Evolutionary conservation across 2,329 filamentous ascomycete genomes (phyloP).

Genomic region (Fusarium sp.): DNA sequence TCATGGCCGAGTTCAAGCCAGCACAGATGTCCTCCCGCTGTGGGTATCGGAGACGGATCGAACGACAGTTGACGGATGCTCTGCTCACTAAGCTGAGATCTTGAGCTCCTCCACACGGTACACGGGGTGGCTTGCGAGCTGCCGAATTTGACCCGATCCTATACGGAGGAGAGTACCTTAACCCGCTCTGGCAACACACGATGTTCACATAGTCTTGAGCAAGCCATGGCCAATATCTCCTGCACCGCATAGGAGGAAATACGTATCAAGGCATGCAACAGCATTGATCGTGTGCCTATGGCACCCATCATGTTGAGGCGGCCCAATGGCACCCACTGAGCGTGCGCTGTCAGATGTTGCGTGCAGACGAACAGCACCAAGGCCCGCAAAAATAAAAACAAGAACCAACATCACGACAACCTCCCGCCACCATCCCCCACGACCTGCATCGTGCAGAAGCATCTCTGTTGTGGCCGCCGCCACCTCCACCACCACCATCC

Average conservation of each 20-base stretch:
- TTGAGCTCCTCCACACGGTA: conserved; percentile 13
- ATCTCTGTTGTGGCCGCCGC: background rate
- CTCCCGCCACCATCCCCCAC: conserved; percentile 16
- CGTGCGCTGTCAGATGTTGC: conserved; percentile 16
- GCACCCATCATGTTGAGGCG: conserved; percentile 16
- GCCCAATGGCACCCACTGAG: conserved; percentile 31
- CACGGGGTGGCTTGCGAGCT: conserved; percentile 7
- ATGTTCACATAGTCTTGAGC: conserved; percentile 3
- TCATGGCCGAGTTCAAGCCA: conserved; percentile 11
- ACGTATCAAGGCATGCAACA: background rate
- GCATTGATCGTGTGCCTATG: conserved; percentile 26
- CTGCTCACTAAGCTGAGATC: conserved; percentile 2
- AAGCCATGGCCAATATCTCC: conserved; percentile 8
- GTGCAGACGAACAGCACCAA: conserved; percentile 29
- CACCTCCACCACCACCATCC: background rate
- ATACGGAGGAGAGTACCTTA: background rate
- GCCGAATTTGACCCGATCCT: background rate
- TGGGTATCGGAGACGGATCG: conserved; percentile 22
- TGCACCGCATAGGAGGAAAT: background rate
- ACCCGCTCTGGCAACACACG: conserved; percentile 6
- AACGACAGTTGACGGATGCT: background rate
- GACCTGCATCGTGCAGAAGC: conserved; percentile 17
- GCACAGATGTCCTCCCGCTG: conserved; percentile 14
- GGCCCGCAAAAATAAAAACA: conserved; percentile 30
- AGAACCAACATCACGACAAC: conserved; percentile 27